phyloP scores from a whole-genome alignment of 2,329 filamentous ascomycete species.

The Botrytis byssoidea region DNA sequence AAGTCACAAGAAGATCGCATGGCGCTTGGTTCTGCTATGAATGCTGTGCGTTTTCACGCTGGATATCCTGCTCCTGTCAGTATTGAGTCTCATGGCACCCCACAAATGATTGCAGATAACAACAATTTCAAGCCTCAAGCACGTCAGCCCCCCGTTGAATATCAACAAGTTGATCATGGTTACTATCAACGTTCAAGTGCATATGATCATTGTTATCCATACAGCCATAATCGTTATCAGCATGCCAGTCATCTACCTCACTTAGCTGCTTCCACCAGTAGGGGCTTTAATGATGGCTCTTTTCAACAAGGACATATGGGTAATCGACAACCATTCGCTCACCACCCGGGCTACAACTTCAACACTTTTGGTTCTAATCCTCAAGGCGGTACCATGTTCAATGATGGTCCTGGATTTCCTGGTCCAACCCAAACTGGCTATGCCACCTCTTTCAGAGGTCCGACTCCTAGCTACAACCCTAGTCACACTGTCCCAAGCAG shows the following conservation, averaged over 20 bases:
- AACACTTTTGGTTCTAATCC: background rate
- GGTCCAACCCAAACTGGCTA: background rate
- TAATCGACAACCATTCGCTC: background rate
- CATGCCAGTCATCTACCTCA: background rate
- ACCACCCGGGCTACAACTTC: background rate
- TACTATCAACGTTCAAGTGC: background rate
- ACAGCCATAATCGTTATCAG: background rate
- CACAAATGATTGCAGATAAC: background rate
- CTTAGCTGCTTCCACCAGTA: background rate
- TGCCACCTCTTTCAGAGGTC: background rate
- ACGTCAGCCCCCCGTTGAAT: background rate
- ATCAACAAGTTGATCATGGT: background rate
- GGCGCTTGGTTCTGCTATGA: conserved; percentile 2
- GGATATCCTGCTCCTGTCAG: background rate
- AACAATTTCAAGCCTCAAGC: no score
- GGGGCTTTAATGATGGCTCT: background rate
- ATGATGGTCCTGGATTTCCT: background rate
- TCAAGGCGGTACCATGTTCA: background rate
- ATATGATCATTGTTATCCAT: background rate
- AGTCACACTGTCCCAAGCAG: background rate
- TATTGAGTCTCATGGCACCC: background rate
- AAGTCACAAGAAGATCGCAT: background rate
- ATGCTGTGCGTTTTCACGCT: conserved; percentile 3
- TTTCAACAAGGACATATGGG: background rate
- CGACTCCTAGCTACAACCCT: background rate